Percentiles rank a stretch among this genome's conserved stretches.
phyloP scores from a whole-genome alignment of 2,329 filamentous ascomycete species.

The Aspergillus pseudotamarii region DNA sequence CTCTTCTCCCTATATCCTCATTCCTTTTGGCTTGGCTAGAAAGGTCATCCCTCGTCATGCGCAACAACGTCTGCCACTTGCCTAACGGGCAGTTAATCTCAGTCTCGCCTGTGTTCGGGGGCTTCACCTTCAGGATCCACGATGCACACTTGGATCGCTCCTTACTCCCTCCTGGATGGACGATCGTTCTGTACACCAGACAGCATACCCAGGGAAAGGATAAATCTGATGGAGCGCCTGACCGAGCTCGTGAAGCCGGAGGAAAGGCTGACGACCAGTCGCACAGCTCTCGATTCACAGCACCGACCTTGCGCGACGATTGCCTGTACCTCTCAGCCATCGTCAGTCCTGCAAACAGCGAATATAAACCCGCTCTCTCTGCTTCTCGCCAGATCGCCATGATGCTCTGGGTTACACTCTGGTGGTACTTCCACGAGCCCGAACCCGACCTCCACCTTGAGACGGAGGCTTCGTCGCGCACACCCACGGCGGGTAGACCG shows the following conservation, averaged over 20 bases:
- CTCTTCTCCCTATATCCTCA: neutral
- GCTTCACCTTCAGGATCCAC: constrained; percentile 83
- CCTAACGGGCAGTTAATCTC: constrained; percentile 86
- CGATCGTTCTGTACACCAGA: constrained; percentile 78
- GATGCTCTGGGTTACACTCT: constrained; percentile 93
- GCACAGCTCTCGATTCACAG: constrained; percentile 57
- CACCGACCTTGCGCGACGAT: constrained; percentile 77
- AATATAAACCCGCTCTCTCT: constrained; percentile 78
- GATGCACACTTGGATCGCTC: constrained; percentile 70
- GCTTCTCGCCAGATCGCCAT: constrained; percentile 89
- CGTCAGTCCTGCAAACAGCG: constrained; percentile 76
- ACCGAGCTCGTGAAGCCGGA: constrained; percentile 16
- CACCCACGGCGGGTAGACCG: constrained; percentile 71
- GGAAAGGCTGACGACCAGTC: constrained; percentile 40
- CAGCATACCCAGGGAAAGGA: constrained; percentile 29
- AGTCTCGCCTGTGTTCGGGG: constrained; percentile 86
- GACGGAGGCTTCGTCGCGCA: constrained; percentile 65
- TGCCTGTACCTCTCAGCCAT: constrained; percentile 90
- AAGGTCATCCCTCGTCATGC: constrained; percentile 24
- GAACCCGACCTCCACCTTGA: constrained; percentile 67
- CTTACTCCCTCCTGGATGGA: constrained; percentile 79
- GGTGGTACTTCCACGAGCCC: constrained; percentile 95
- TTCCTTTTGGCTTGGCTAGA: neutral
- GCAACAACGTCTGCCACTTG: constrained; percentile 55
- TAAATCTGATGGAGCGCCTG: constrained; percentile 16